Conservation (phyloP, 2,329 filamentous ascomycete genomes). For the Saccharata proteae region DNA sequence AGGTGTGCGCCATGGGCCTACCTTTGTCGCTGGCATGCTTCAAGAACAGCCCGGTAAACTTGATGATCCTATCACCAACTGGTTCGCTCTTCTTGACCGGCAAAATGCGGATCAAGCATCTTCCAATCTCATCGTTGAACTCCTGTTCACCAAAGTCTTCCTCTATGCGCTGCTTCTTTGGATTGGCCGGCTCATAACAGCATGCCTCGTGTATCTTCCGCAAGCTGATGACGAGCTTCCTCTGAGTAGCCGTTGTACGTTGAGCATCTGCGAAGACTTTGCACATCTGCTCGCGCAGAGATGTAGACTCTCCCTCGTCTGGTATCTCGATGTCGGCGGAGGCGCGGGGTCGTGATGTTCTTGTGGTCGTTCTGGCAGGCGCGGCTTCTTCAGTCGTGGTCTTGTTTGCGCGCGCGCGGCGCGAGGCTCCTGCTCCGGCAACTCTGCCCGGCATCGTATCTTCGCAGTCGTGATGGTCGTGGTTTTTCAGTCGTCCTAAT, state of each 20-base stretch:
- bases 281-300: constrained; percentile 62
- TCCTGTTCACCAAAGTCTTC: constrained; percentile 70
- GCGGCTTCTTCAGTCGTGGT: constrained; percentile 23
- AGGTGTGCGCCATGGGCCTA: constrained; percentile 12
- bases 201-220: constrained; percentile 86
- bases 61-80: constrained; percentile 72
- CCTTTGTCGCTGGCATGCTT: constrained; percentile 53
- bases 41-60: constrained; percentile 81
- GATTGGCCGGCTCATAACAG: constrained; percentile 41
- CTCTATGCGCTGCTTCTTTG: constrained; percentile 40
- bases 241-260: constrained; percentile 75
- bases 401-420: constrained; percentile 25
- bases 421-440: constrained; percentile 22
- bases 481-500: constrained; percentile 2
- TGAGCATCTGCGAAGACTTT: constrained; percentile 52
- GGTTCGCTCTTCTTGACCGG: constrained; percentile 84
- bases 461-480: constrained; percentile 3
- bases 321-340: constrained; percentile 41
- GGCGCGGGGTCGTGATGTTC: constrained; percentile 26
- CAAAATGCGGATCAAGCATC: constrained; percentile 72
- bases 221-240: constrained; percentile 77
- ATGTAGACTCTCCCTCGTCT: constrained; percentile 58
- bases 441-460: constrained; percentile 34
- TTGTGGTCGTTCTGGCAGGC: constrained; percentile 30
- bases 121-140: constrained; percentile 75